Evolutionary conservation across 352 stramenopile species (phyloP).

Genomic region (Globisporangium recalcitrans): DNA sequence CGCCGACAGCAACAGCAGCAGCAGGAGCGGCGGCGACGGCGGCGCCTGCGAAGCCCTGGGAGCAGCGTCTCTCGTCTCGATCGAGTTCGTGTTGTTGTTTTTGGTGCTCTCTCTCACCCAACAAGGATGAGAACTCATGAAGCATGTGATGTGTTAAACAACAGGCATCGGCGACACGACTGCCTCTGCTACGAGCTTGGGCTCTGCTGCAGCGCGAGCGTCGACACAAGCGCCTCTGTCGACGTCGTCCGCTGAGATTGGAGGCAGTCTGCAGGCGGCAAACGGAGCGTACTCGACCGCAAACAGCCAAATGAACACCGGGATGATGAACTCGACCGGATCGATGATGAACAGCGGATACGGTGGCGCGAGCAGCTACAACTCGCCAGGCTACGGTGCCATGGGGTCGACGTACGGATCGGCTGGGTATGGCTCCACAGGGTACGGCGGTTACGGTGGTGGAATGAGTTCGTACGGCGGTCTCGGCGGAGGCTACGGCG

Average conservation of each 20-base stretch:
- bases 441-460: conserved; percentile 8
- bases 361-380: conserved; percentile 19
- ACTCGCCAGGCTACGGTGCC: conserved; percentile 21
- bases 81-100: conserved; percentile 17
- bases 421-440: conserved; percentile 6
- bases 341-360: conserved; percentile 19
- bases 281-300: conserved; percentile 9
- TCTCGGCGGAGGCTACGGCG: conserved; percentile 27
- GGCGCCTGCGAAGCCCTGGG: conserved; percentile 46
- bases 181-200: not conserved
- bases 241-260: not conserved
- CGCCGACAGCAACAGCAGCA: not conserved
- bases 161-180: conserved; percentile 4
- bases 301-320: conserved; percentile 7
- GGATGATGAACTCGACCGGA: conserved; percentile 12
- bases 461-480: conserved; percentile 26
- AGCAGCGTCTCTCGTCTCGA: conserved; percentile 28
- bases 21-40: not conserved
- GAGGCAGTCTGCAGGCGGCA: conserved; percentile 1
- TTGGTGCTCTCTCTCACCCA: not conserved
- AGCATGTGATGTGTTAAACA: not conserved
- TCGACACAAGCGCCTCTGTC: conserved; percentile 5
- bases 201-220: not conserved
- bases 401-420: conserved; percentile 6
- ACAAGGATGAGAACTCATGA: not conserved